Conservation (phyloP, 805 yeast genomes). For the Wickerhamiella hasegawae region DNA sequence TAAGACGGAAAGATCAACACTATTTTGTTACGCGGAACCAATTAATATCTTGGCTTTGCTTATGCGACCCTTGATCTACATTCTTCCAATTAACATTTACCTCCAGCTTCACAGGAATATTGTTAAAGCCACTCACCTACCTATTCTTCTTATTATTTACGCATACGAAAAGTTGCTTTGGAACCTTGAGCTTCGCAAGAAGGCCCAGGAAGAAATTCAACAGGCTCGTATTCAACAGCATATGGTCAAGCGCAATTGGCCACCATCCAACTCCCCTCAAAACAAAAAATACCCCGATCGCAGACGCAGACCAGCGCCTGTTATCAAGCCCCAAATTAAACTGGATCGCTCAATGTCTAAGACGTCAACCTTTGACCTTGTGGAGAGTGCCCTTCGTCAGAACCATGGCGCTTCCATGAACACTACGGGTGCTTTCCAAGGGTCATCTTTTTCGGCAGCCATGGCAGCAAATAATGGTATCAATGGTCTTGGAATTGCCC, state of each 20-base stretch:
- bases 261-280: background rate
- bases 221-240: constrained; percentile 8
- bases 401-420: too few relatives aligned
- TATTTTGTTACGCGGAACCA: constrained; percentile 24
- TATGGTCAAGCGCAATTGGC: too few relatives aligned
- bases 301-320: background rate
- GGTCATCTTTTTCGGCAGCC: too few relatives aligned
- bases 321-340: background rate
- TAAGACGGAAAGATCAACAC: constrained; percentile 22
- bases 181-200: constrained; percentile 9
- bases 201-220: constrained; percentile 9
- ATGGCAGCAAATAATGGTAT: too few relatives aligned
- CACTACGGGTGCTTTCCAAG: too few relatives aligned
- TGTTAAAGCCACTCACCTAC: constrained; percentile 25
- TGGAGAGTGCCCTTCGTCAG: constrained; percentile 5
- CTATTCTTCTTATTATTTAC: constrained; percentile 21
- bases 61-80: constrained; percentile 19
- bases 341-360: constrained; percentile 5
- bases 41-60: constrained; percentile 21
- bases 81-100: constrained; percentile 19
- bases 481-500: too few relatives aligned
- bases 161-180: constrained; percentile 17
- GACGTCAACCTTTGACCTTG: constrained; percentile 6
- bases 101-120: constrained; percentile 20
- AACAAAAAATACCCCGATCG: background rate